These are phyloP conservation scores for Lizonia empirigonia DNA, from an alignment of 2,329 filamentous ascomycete species.

Conservation along the genomic window DNA sequence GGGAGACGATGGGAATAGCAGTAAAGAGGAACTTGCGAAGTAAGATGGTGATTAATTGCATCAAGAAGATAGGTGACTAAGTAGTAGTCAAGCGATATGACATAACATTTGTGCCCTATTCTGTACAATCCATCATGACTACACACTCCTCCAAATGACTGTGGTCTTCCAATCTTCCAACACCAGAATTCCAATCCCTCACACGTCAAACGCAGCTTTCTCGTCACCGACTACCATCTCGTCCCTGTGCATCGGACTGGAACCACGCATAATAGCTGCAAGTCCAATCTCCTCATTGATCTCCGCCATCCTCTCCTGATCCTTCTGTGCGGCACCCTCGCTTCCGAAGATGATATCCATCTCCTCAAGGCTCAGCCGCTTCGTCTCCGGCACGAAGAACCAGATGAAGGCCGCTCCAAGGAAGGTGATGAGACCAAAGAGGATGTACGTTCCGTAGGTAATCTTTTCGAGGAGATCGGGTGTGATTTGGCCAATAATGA, in stretches of 20 bases:
- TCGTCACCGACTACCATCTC: conserved; percentile 21
- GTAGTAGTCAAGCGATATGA: background rate
- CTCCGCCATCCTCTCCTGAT: conserved; percentile 72
- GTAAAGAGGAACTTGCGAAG: background rate
- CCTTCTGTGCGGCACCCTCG: conserved; percentile 67
- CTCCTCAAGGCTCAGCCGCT: conserved; percentile 59
- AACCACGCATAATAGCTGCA: conserved; percentile 34
- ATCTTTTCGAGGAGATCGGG: conserved; percentile 70
- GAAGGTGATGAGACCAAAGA: conserved; percentile 70
- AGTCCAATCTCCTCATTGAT: conserved; percentile 75
- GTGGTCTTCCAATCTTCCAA: background rate
- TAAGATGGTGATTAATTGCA: background rate
- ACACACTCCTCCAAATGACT: no score
- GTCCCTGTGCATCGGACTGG: conserved; percentile 4
- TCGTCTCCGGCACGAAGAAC: conserved; percentile 61
- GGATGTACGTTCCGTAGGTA: conserved; percentile 72
- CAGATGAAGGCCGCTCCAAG: conserved; percentile 63
- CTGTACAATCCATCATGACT: no score
- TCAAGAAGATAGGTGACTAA: background rate
- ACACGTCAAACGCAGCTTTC: conserved; percentile 14
- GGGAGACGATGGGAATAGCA: background rate
- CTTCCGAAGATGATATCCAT: conserved; percentile 71
- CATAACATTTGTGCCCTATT: background rate
- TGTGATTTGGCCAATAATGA: conserved; percentile 70
- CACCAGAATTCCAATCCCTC: background rate